Evolutionary conservation across 129 eudicot species (phyloP).

Genomic region (Centrapalus pauciflorus): DNA sequence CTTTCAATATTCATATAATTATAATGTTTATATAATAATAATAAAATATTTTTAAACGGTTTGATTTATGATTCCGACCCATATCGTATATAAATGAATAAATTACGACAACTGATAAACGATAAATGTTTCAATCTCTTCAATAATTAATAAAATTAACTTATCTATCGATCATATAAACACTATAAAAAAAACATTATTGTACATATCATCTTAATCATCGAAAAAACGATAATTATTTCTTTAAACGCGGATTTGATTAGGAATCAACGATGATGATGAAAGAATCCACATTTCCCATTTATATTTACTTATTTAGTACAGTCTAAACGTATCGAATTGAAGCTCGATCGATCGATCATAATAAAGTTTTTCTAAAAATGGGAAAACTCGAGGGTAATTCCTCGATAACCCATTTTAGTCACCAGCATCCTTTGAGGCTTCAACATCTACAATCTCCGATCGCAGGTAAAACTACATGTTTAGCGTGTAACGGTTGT

Average conservation of each 20-base stretch:
- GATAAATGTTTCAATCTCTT: not conserved
- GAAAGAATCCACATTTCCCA: not conserved
- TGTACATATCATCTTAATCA: not conserved
- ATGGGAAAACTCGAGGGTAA: slow-evolving; percentile 27
- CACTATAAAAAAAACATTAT: not conserved
- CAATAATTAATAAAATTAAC: not conserved
- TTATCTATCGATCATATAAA: not conserved
- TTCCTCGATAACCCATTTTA: slow-evolving; percentile 35
- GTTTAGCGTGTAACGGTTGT: slow-evolving; percentile 33
- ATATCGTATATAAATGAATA: not conserved
- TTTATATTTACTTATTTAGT: not conserved
- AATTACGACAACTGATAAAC: not conserved
- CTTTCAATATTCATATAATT: not conserved
- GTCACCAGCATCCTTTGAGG: slow-evolving; percentile 44
- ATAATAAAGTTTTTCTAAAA: not conserved
- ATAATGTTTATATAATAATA: too few species aligned
- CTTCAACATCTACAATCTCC: slow-evolving; percentile 5
- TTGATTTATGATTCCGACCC: too few species aligned
- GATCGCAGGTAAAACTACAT: not conserved
- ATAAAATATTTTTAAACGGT: too few species aligned
- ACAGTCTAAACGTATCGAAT: not conserved
- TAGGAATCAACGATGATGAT: not conserved
- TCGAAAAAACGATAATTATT: not conserved
- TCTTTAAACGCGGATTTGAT: not conserved
- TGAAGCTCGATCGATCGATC: too few species aligned